A percentile compares a stretch with the other conserved stretches of the same genome.
phyloP scores from a whole-genome alignment of 2,329 filamentous ascomycete genomes.

The Xylaria sp. region DNA sequence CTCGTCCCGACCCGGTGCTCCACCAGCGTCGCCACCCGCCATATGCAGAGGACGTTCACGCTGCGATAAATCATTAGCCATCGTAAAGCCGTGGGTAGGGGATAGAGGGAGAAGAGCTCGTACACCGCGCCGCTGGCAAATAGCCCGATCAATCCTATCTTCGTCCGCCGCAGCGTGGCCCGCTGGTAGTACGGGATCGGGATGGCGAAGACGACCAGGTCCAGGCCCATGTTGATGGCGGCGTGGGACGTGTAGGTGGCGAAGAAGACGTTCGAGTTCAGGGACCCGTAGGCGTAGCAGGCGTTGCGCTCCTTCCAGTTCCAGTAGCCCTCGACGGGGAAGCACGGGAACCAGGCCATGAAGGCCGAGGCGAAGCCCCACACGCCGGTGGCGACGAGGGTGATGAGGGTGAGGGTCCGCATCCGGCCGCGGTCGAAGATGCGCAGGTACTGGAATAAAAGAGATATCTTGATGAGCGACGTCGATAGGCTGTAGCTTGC shows the following conservation, averaged over 20 bases:
- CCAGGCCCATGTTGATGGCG: constrained; percentile 24
- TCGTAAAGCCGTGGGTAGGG: neutral
- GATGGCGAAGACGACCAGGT: constrained; percentile 27
- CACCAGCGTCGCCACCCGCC: constrained; percentile 35
- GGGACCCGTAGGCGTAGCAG: constrained; percentile 30
- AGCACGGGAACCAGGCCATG: constrained; percentile 33
- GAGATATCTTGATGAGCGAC: constrained; percentile 32
- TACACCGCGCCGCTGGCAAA: constrained; percentile 25
- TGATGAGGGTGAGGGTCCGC: constrained; percentile 19
- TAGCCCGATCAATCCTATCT: constrained; percentile 22
- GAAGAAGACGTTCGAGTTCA: constrained; percentile 15
- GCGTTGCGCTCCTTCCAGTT: constrained; percentile 1
- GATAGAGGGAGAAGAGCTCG: neutral
- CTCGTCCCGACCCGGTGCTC: constrained; percentile 34
- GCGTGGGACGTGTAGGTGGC: constrained; percentile 21
- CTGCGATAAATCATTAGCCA: neutral
- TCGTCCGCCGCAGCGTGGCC: constrained; percentile 14
- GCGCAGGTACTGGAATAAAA: constrained; percentile 35
- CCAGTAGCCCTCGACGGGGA: constrained; percentile 30
- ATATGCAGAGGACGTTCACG: constrained; percentile 33
- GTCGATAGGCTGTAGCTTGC: constrained; percentile 30
- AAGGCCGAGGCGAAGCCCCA: constrained; percentile 32
- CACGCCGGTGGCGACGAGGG: constrained; percentile 21
- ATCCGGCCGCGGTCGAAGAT: constrained; percentile 20
- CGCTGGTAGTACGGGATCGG: constrained; percentile 25